Percentiles rank a stretch among this genome's conserved stretches.
phyloP scores from a whole-genome alignment of 345 rosid species.

The Melastoma malabathricum region DNA sequence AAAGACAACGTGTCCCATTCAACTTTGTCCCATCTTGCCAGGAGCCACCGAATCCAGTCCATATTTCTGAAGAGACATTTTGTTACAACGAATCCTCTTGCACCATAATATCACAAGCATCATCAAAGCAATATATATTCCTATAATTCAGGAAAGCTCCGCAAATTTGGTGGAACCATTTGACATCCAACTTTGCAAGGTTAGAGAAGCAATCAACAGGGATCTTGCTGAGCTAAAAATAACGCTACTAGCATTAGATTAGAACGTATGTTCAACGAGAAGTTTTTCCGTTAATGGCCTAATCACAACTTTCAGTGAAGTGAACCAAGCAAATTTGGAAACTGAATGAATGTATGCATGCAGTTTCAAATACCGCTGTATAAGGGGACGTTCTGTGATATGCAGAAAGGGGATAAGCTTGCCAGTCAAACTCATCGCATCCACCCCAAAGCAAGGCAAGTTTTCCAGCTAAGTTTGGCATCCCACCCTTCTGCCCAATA shows the following conservation, averaged over 20 bases:
- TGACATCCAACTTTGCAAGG: slow-evolving; percentile 60
- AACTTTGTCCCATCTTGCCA: slow-evolving; percentile 33
- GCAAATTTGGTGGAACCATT: slow-evolving; percentile 50
- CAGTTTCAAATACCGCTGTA: slow-evolving; percentile 51
- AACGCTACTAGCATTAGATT: no score
- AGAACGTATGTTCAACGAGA: no score
- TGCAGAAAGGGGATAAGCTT: slow-evolving; percentile 63
- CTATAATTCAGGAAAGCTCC: slow-evolving; percentile 56
- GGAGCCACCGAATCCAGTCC: slow-evolving; percentile 57
- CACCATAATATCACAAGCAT: slow-evolving; percentile 79
- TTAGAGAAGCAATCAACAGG: neutral
- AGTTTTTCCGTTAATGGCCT: no score
- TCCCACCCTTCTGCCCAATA: slow-evolving; percentile 90
- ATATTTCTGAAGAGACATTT: slow-evolving; percentile 58
- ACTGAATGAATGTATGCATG: neutral
- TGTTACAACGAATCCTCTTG: slow-evolving; percentile 61
- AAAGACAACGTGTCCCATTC: no score
- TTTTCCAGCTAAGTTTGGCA: slow-evolving; percentile 72
- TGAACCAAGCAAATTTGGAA: no score
- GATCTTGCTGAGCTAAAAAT: no score
- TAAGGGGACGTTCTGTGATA: slow-evolving; percentile 63
- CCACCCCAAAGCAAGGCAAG: slow-evolving; percentile 99
- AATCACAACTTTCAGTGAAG: no score
- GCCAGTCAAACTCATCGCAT: slow-evolving; percentile 80
- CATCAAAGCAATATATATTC: slow-evolving; percentile 62